phyloP scores from a whole-genome alignment of 306 rosid genomes.

The Glycyrrhiza uralensis region DNA sequence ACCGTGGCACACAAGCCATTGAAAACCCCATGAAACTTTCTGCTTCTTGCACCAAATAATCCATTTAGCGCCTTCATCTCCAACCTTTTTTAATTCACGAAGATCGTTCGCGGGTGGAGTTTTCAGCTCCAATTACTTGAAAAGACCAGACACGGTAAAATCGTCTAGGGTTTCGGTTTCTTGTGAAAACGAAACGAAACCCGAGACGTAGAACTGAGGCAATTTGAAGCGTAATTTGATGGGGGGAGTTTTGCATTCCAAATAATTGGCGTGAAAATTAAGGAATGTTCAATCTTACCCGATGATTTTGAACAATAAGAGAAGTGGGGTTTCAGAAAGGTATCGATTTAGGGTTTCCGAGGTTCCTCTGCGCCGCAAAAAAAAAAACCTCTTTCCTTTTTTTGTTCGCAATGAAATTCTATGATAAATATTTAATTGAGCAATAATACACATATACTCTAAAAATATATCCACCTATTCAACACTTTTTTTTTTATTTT shows the following conservation, averaged over 20 bases:
- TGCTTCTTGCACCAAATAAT: constrained; percentile 23
- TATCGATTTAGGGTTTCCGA: constrained; percentile 17
- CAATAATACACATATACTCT: no score
- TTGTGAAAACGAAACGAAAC: constrained; percentile 27
- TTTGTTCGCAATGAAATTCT: no score
- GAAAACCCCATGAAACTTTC: constrained; percentile 37
- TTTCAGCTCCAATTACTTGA: constrained; percentile 8
- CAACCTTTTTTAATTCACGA: neutral
- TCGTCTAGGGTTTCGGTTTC: constrained; percentile 35
- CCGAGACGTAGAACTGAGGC: constrained; percentile 10
- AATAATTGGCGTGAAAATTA: neutral
- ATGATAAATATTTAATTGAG: no score
- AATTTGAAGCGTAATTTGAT: constrained; percentile 11
- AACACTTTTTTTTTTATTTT: no score
- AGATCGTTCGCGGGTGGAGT: neutral
- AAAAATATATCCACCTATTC: no score
- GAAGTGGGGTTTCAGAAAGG: constrained; percentile 11
- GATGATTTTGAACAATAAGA: neutral
- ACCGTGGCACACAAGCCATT: constrained; percentile 34
- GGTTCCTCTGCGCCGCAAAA: neutral
- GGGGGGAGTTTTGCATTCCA: neutral
- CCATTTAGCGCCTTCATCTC: constrained; percentile 33
- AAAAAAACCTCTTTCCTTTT: no score
- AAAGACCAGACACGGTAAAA: neutral
- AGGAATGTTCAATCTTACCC: neutral